Conservation (phyloP, 805 yeast genomes). For the Torulaspora gathmanii region DNA sequence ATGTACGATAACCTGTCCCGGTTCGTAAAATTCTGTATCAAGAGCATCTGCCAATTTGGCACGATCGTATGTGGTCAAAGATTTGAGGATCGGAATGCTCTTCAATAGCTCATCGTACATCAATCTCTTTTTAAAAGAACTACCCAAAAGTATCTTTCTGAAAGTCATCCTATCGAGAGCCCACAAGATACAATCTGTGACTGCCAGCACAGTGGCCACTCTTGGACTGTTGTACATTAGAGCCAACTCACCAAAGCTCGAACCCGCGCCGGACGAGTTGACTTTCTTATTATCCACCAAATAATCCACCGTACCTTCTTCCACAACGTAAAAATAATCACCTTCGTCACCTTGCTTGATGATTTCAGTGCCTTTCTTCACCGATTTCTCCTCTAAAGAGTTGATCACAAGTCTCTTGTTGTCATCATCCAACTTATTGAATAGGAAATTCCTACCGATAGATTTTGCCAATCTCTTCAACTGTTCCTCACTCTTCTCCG, state of each 20-base stretch:
- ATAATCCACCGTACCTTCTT: conserved; percentile 78
- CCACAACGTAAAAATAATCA: conserved; percentile 84
- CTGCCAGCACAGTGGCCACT: conserved; percentile 87
- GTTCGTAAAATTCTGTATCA: conserved; percentile 63
- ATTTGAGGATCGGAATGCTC: conserved; percentile 75
- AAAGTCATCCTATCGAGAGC: conserved; percentile 91
- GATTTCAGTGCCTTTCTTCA: conserved; percentile 55
- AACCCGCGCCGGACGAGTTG: conserved; percentile 74
- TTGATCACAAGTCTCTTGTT: conserved; percentile 71
- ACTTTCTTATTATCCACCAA: conserved; percentile 62
- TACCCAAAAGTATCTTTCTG: conserved; percentile 84
- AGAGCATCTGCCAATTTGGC: conserved; percentile 93
- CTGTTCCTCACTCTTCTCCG: conserved; percentile 59
- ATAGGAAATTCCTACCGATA: conserved; percentile 77
- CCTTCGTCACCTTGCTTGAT: conserved; percentile 93
- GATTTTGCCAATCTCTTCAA: conserved; percentile 61
- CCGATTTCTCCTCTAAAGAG: conserved; percentile 74
- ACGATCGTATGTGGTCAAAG: conserved; percentile 74
- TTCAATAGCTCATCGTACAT: conserved; percentile 86
- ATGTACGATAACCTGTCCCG: conserved; percentile 68
- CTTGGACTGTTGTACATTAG: conserved; percentile 96
- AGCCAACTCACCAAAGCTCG: conserved; percentile 95
- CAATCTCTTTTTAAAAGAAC: conserved; percentile 82
- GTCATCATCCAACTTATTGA: conserved; percentile 74
- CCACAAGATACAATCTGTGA: conserved; percentile 73